phyloP scores from a whole-genome alignment of 1,284 basidiomycete genomes.

The Vanrija pseudolonga region DNA sequence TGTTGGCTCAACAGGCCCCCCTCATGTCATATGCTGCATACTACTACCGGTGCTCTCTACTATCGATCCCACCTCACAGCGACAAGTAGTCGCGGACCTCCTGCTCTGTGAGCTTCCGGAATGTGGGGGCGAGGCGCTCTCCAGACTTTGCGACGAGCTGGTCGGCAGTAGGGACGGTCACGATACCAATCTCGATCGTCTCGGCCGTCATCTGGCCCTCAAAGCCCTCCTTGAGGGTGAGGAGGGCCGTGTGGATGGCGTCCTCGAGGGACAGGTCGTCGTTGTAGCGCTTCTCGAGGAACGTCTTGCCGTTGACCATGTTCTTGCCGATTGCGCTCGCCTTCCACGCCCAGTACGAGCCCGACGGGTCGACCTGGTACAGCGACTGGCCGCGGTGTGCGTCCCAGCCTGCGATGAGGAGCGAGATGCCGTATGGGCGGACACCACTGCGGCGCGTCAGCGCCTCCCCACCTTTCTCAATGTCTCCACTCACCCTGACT shows the following conservation, averaged over 20 bases:
- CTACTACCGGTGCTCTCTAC: background rate
- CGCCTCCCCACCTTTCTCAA: background rate
- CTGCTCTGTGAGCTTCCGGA: slow-evolving; percentile 88
- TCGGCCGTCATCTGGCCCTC: slow-evolving; percentile 99
- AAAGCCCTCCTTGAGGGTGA: slow-evolving; percentile 98
- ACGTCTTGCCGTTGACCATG: slow-evolving; percentile 99
- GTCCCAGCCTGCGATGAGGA: slow-evolving; percentile 96
- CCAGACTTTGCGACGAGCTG: slow-evolving; percentile 67
- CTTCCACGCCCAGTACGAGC: slow-evolving; percentile 99
- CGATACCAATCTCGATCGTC: slow-evolving; percentile 97
- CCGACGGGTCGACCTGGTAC: slow-evolving; percentile 98
- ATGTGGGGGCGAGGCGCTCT: slow-evolving; percentile 75
- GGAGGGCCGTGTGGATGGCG: slow-evolving; percentile 97
- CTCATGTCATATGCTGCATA: background rate
- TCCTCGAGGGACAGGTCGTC: slow-evolving; percentile 99
- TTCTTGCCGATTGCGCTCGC: slow-evolving; percentile 99
- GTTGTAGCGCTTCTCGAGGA: slow-evolving; percentile 98
- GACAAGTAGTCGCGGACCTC: slow-evolving; percentile 87
- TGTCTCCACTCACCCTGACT: slow-evolving; percentile 77
- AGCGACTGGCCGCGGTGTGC: slow-evolving; percentile 82
- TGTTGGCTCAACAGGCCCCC: no score
- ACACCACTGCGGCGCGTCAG: slow-evolving; percentile 68
- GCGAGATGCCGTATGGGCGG: slow-evolving; percentile 92
- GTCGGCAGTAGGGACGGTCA: slow-evolving; percentile 76
- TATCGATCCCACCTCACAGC: slow-evolving; percentile 36